Evolutionary conservation across 352 stramenopile genomes (phyloP).

Genomic region (Phytophthora citricola): DNA sequence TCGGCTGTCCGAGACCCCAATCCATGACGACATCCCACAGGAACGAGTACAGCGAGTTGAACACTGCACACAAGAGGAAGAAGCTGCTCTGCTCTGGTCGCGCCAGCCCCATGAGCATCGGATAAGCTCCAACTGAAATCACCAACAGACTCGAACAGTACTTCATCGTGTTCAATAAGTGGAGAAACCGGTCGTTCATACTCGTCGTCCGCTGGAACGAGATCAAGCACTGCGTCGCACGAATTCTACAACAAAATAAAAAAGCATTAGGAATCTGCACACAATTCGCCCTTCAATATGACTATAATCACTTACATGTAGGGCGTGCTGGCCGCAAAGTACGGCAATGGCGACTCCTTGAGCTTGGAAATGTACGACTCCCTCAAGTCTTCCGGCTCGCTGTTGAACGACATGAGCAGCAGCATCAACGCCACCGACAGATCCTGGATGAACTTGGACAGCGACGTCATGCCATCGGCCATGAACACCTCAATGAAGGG

Average conservation of each 20-base stretch:
- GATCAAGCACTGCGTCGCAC: slow-evolving; percentile 81
- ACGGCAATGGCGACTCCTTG: slow-evolving; percentile 74
- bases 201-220: slow-evolving; percentile 78
- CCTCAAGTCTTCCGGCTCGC: slow-evolving; percentile 50
- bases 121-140: slow-evolving; percentile 79
- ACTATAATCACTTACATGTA: slow-evolving; percentile 67
- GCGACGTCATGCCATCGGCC: slow-evolving; percentile 79
- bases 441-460: slow-evolving; percentile 89
- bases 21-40: slow-evolving; percentile 98
- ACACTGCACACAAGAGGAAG: slow-evolving; percentile 82
- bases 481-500: slow-evolving; percentile 85
- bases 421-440: slow-evolving; percentile 66
- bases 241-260: slow-evolving; percentile 50
- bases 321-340: slow-evolving; percentile 68
- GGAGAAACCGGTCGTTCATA: slow-evolving; percentile 79
- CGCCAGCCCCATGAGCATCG: slow-evolving; percentile 66
- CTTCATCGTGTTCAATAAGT: slow-evolving; percentile 89
- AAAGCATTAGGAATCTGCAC: slow-evolving; percentile 4
- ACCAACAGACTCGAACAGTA: slow-evolving; percentile 84
- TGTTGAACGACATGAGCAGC: slow-evolving; percentile 61
- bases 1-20: slow-evolving; percentile 91
- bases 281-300: background rate
- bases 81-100: slow-evolving; percentile 64
- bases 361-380: slow-evolving; percentile 74
- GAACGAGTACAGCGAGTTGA: slow-evolving; percentile 97